Percentiles rank a stretch among this genome's conserved stretches.
Conservation (phyloP, 495 filamentous ascomycete genomes). For the Hypoxylon crocopeplum region DNA sequence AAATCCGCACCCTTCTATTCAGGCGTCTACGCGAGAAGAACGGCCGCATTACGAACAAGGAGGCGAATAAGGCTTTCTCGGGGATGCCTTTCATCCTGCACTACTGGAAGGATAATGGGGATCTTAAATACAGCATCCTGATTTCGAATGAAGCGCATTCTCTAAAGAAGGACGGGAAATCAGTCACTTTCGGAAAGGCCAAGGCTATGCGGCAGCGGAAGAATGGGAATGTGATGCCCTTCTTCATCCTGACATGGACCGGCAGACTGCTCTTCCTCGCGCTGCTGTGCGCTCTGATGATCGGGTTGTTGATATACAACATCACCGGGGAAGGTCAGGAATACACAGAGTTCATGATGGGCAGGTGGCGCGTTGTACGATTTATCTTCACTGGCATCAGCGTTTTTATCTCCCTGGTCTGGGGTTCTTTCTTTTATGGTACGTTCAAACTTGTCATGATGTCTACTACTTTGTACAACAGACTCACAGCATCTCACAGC, state of each 20-base stretch:
- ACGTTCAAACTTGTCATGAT: not conserved
- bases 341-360: constrained; percentile 36
- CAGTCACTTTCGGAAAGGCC: constrained; percentile 13
- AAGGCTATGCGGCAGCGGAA: not conserved
- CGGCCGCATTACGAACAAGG: constrained; percentile 20
- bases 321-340: constrained; percentile 30
- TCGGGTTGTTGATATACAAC: constrained; percentile 37
- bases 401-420: constrained; percentile 40
- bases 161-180: constrained; percentile 18
- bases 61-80: constrained; percentile 8
- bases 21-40: constrained; percentile 24
- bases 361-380: constrained; percentile 41
- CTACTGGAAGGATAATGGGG: constrained; percentile 27
- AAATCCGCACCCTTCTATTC: constrained; percentile 28
- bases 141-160: constrained; percentile 22
- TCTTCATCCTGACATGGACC: constrained; percentile 39
- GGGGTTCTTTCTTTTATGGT: constrained; percentile 45
- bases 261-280: constrained; percentile 35
- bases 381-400: constrained; percentile 42
- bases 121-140: constrained; percentile 21
- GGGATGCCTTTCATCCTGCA: constrained; percentile 16
- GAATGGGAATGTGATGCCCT: constrained; percentile 25
- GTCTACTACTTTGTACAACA: not conserved
- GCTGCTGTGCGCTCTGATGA: constrained; percentile 27
- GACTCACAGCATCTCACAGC: constrained; percentile 31